These are phyloP conservation scores for Tagetes erecta DNA, from an alignment of 129 eudicot genomes.

Conservation along the genomic window DNA sequence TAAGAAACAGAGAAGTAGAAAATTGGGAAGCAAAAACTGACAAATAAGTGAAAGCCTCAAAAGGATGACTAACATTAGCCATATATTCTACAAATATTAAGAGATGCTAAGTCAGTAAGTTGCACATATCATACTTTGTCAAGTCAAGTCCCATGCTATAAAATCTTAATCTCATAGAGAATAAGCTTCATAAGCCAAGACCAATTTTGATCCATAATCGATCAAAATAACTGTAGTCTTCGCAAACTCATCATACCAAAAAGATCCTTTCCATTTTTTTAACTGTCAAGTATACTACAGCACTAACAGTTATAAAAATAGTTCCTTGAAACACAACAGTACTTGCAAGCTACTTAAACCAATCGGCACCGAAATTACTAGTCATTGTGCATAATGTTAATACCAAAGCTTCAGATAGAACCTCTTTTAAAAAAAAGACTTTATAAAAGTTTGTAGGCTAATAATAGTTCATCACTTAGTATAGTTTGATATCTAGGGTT, in stretches of 20 bases:
- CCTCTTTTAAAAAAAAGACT: not conserved
- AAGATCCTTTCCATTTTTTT: conserved; percentile 2
- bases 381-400: not conserved
- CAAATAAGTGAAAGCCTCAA: not conserved
- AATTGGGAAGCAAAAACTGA: not conserved
- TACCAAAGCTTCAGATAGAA: not conserved
- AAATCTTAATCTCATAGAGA: not conserved
- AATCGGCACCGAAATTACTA: not conserved
- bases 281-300: not conserved
- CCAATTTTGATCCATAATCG: conserved; percentile 8
- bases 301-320: not conserved
- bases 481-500: not conserved
- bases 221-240: not conserved
- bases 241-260: not conserved
- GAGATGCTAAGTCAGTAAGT: too few relatives aligned
- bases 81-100: not conserved
- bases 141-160: not conserved
- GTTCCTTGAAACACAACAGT: not conserved
- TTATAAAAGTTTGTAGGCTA: not conserved
- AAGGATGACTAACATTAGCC: not conserved
- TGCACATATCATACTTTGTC: not conserved
- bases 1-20: not conserved
- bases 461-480: not conserved
- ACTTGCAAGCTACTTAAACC: not conserved
- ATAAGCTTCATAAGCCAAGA: not conserved